Percentiles rank a stretch among this genome's conserved stretches.
These are phyloP conservation scores for Taiozyma sp. DNA, from an alignment of 1,139 yeast genomes.

Conservation along the genomic window DNA sequence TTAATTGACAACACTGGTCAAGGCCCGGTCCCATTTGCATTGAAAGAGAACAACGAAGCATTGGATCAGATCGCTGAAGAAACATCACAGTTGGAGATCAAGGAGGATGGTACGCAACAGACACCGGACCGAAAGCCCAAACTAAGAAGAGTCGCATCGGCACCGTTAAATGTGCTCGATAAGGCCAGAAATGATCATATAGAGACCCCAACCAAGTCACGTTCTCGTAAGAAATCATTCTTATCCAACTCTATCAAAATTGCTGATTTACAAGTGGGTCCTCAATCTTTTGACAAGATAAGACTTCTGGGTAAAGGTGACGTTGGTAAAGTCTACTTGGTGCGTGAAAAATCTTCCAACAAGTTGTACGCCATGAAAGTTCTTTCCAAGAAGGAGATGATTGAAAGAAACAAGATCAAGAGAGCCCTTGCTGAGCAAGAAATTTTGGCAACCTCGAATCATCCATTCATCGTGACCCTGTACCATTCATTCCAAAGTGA, in stretches of 20 bases:
- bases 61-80: constrained; percentile 20
- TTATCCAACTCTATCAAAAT: constrained; percentile 22
- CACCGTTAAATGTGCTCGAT: constrained; percentile 51
- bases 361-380: constrained; percentile 91
- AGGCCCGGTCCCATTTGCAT: constrained; percentile 31
- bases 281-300: constrained; percentile 83
- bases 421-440: constrained; percentile 96
- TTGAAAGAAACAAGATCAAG: constrained; percentile 89
- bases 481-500: constrained; percentile 96
- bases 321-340: constrained; percentile 94
- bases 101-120: neutral
- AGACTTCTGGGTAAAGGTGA: constrained; percentile 93
- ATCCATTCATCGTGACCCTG: constrained; percentile 93
- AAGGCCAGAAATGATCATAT: constrained; percentile 11
- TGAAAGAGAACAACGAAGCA: constrained; percentile 26
- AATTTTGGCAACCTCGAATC: constrained; percentile 90
- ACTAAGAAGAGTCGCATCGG: constrained; percentile 75
- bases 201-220: constrained; percentile 10
- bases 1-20: constrained; percentile 20
- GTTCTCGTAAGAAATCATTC: constrained; percentile 23
- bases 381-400: constrained; percentile 87
- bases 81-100: neutral
- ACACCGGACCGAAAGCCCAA: constrained; percentile 35
- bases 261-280: constrained; percentile 49
- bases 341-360: constrained; percentile 71